phyloP scores from a whole-genome alignment of 2,329 filamentous ascomycete species.

The Colletotrichum sp. region DNA sequence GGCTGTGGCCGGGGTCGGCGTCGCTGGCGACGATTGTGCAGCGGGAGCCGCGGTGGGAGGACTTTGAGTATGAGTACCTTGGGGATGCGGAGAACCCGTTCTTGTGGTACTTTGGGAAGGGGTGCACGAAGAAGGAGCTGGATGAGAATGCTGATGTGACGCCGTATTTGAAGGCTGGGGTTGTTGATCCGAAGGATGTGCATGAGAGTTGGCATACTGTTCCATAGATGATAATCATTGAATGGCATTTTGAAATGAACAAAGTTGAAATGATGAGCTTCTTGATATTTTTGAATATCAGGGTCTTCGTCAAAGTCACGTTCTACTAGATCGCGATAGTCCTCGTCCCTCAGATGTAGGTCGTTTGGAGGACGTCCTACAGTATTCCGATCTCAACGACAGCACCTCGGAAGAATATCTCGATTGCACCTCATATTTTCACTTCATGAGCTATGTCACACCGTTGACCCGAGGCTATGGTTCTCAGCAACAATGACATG shows the following conservation, averaged over 20 bases:
- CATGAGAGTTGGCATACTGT: conserved; percentile 73
- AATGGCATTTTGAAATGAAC: background rate
- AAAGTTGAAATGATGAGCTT: background rate
- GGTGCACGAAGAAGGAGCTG: conserved; percentile 65
- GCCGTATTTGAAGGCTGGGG: conserved; percentile 62
- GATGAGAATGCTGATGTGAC: conserved; percentile 64
- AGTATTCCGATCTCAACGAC: background rate
- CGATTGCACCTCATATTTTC: accelerated
- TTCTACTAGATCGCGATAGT: background rate
- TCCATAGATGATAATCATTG: conserved; percentile 25
- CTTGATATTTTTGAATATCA: background rate
- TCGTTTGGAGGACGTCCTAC: accelerated
- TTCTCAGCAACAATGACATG: background rate
- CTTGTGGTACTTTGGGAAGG: conserved; percentile 70
- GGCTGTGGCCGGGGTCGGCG: conserved; percentile 73
- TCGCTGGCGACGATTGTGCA: conserved; percentile 64
- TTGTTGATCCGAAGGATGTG: conserved; percentile 64
- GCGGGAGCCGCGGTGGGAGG: conserved; percentile 59
- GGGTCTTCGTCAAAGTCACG: background rate
- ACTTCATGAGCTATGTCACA: accelerated
- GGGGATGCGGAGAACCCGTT: conserved; percentile 54
- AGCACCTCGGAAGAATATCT: accelerated
- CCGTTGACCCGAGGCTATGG: background rate
- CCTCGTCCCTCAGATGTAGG: background rate
- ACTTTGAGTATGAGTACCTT: conserved; percentile 56